Percentiles rank a stretch among this genome's conserved stretches.
Evolutionary conservation across 2,329 filamentous ascomycete genomes (phyloP).

Genomic region (Lasiodiplodia citricola): DNA sequence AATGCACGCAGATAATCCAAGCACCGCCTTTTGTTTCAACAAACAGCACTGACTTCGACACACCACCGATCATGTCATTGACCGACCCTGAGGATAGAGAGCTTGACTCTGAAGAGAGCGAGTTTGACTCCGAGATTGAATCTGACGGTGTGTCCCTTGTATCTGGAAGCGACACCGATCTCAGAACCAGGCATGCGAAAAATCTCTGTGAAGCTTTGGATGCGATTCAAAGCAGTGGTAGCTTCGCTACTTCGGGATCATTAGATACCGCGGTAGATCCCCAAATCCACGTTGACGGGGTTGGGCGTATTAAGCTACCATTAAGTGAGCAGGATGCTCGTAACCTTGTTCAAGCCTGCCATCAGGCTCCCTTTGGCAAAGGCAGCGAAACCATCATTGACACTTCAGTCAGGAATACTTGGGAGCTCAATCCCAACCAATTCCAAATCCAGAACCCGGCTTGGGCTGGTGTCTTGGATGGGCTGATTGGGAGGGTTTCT

Average conservation of each 20-base stretch:
- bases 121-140: neutral
- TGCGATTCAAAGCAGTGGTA: neutral
- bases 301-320: neutral
- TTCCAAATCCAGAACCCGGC: conserved; percentile 34
- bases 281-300: neutral
- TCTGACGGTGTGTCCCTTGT: neutral
- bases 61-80: too few species aligned
- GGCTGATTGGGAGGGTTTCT: conserved; percentile 27
- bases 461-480: conserved; percentile 33
- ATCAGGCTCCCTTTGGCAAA: conserved; percentile 39
- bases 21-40: too few species aligned
- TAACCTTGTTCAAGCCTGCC: conserved; percentile 28
- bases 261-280: neutral
- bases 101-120: too few species aligned
- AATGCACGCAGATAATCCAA: too few species aligned
- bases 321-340: conserved; percentile 26
- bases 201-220: neutral
- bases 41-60: too few species aligned
- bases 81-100: too few species aligned
- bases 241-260: neutral
- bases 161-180: neutral
- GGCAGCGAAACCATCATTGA: conserved; percentile 39
- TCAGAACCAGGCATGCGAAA: neutral
- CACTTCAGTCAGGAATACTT: conserved; percentile 37
- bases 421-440: conserved; percentile 36